Conservation (phyloP, 495 filamentous ascomycete species). For the Neurospora intermedia region DNA sequence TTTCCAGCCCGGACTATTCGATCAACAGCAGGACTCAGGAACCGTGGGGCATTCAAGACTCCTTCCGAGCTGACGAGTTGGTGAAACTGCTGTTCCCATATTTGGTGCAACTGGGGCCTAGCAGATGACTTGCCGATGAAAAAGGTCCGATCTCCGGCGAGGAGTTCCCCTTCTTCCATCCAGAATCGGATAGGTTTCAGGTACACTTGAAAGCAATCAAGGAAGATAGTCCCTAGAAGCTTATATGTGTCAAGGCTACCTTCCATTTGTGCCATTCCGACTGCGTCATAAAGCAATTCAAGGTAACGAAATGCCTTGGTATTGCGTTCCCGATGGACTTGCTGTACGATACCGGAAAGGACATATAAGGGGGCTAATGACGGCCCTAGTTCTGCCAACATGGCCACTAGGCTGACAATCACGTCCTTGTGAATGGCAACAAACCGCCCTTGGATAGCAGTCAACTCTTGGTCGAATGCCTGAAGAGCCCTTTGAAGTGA, state of each 20-base stretch:
- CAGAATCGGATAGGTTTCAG: constrained; percentile 66
- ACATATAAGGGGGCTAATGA: constrained; percentile 42
- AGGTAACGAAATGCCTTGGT: constrained; percentile 48
- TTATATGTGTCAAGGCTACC: constrained; percentile 50
- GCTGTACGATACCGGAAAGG: constrained; percentile 39
- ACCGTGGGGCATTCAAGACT: constrained; percentile 54
- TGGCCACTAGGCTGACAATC: constrained; percentile 46
- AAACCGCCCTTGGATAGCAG: constrained; percentile 33
- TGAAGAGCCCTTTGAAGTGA: constrained; percentile 30
- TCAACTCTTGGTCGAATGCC: constrained; percentile 34
- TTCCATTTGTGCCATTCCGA: constrained; percentile 57
- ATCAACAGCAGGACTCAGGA: constrained; percentile 53
- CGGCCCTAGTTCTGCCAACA: constrained; percentile 50
- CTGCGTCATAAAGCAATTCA: constrained; percentile 60
- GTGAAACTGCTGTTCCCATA: constrained; percentile 70
- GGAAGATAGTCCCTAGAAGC: constrained; percentile 58
- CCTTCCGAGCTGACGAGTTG: constrained; percentile 46
- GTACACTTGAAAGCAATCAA: constrained; percentile 75
- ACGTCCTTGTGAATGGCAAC: constrained; percentile 32
- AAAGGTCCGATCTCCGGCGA: constrained; percentile 52
- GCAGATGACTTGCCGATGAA: constrained; percentile 55
- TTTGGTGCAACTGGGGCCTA: constrained; percentile 46
- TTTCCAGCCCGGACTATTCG: constrained; percentile 83
- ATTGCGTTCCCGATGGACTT: constrained; percentile 26
- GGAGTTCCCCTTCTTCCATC: constrained; percentile 73